Percentiles rank a stretch among this genome's conserved stretches.
Evolutionary conservation across 1,284 basidiomycete genomes (phyloP).

Genomic region (Boletus coffeatus): DNA sequence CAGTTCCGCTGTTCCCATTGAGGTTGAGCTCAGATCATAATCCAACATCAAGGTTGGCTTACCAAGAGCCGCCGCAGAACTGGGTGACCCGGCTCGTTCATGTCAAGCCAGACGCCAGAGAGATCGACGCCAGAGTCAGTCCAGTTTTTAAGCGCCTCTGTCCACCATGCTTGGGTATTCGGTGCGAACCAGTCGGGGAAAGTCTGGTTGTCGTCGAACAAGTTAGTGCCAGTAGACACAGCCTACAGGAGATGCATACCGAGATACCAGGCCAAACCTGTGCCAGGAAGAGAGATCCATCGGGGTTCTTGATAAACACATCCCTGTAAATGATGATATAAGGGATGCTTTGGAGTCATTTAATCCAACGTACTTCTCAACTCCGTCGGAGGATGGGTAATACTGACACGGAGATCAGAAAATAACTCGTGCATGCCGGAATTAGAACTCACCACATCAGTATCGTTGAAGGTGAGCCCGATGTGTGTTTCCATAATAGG

Average conservation of each 20-base stretch:
- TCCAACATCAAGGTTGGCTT: conserved; percentile 13
- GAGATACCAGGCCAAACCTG: conserved; percentile 59
- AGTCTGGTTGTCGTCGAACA: conserved; percentile 34
- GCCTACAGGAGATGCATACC: conserved; percentile 21
- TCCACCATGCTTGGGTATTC: conserved; percentile 55
- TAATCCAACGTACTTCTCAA: conserved; percentile 31
- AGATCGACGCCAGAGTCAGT: conserved; percentile 49
- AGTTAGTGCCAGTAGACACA: background rate
- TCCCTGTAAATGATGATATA: conserved; percentile 37
- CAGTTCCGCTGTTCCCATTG: conserved; percentile 40
- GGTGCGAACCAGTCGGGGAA: conserved; percentile 70
- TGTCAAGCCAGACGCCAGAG: conserved; percentile 73
- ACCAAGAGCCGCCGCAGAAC: conserved; percentile 64
- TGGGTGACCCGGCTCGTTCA: conserved; percentile 59
- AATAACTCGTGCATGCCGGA: background rate
- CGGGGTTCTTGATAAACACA: conserved; percentile 62
- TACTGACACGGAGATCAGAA: conserved; percentile 31
- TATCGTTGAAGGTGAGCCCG: conserved; percentile 34
- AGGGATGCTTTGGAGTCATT: conserved; percentile 20
- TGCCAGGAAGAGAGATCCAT: conserved; percentile 61
- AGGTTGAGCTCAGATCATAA: conserved; percentile 8
- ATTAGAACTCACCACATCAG: conserved; percentile 34
- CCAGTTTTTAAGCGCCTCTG: conserved; percentile 57
- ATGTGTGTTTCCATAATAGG: conserved; percentile 39
- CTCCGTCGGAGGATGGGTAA: conserved; percentile 40